Evolutionary conservation across 108 stramenopile genomes (phyloP), one percentile per base, ranked within the genome.

Genomic region (Stephanodiscus minutulus): DNA sequence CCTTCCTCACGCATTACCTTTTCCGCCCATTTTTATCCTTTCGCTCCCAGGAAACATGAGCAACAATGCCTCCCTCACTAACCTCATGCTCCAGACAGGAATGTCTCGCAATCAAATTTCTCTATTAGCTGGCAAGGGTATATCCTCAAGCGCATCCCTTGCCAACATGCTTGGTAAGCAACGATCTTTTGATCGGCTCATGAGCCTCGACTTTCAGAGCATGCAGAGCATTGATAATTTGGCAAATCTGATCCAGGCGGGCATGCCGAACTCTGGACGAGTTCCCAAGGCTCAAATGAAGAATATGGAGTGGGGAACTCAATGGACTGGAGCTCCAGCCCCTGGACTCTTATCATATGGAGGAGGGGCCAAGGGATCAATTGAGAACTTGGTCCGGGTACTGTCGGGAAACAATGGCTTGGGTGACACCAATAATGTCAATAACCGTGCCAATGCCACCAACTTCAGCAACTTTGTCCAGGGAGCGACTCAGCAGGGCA

Each of bases 161-260:
- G 81, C 87, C 25, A 88, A 92, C 62, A 83, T 90, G 86, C 76
- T 91, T n/a, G 76, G 87, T 17, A 88, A 90, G 48, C 78, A 91
- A 65, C 81, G 72, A 27, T 77, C 76, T 17, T 92, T 92, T 66
- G 91, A 95, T 70, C 87, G 87, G 28, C 82, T 92, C 54, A 92
- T 95, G 93, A 82, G 77, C 20, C 63, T 95, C 21, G 91, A 95
- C 55, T 92, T 92, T 63, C 91, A 95, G 66, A 81, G 80, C 22
- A 73, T 95, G 53, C 93, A 95, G 73, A 88, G 86, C 59, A 92
- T 95, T 75, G 93, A 94, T 64, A 91, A 94, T 63, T 72, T 91
- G 13, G 89, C 93, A n/a, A 94, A 89, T 57, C 66, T 91, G 41
- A 88, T 91, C 36, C 87, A 91, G 62, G 64, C 46, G 5, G 84